Evolutionary conservation across 2,329 filamentous ascomycete species (phyloP).

Genomic region (Thielaviopsis musarum): DNA sequence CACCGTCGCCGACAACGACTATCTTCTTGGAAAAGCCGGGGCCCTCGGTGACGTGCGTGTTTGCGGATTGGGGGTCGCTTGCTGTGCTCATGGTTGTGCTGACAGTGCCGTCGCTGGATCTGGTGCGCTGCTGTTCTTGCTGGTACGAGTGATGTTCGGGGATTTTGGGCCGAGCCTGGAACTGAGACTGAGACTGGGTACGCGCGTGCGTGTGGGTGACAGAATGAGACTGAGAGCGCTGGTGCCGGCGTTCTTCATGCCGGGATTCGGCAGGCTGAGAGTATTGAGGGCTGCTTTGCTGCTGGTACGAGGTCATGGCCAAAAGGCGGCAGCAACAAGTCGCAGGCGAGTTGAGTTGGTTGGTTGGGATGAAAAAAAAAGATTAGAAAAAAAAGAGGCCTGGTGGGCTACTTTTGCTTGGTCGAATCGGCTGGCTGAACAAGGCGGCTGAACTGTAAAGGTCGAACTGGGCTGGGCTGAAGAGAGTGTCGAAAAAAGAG

Average conservation of each 20-base stretch:
- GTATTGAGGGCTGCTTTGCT: constrained; percentile 9
- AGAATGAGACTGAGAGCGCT: constrained; percentile 5
- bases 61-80: constrained; percentile 59
- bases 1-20: constrained; percentile 93
- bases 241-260: constrained; percentile 6
- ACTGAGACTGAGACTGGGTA: constrained; percentile 3
- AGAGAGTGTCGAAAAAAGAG: background rate
- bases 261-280: constrained; percentile 8
- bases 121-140: constrained; percentile 33
- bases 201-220: background rate
- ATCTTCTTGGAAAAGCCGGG: constrained; percentile 98
- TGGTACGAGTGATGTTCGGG: constrained; percentile 27
- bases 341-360: background rate
- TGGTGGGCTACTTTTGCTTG: background rate
- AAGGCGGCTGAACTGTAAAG: background rate
- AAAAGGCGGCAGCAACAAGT: background rate
- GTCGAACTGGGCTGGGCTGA: background rate
- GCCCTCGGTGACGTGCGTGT: constrained; percentile 75
- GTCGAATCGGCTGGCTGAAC: background rate
- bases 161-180: background rate
- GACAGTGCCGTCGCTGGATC: constrained; percentile 78
- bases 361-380: background rate
- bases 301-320: constrained; percentile 11
- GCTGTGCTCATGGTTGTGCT: constrained; percentile 68
- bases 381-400: background rate